Conservation (phyloP, 2,329 filamentous ascomycete species). For the Pyricularia pennisetigena region DNA sequence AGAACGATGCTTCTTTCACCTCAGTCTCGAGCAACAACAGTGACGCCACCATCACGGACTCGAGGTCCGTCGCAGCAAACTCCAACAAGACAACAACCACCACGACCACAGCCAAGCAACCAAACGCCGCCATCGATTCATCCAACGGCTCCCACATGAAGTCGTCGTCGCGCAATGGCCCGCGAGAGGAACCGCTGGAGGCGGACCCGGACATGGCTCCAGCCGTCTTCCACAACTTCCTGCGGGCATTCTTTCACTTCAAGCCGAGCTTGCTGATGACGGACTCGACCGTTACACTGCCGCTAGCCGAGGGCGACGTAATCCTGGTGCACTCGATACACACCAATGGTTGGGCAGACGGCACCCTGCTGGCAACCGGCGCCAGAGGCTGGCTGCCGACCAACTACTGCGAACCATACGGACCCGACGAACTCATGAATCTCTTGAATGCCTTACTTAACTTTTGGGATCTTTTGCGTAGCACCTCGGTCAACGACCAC, state of each 20-base stretch:
- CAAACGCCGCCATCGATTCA: slow-evolving; percentile 21
- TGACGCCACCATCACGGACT: slow-evolving; percentile 2
- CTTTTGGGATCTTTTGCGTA: slow-evolving; percentile 84
- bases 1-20: slow-evolving; percentile 16
- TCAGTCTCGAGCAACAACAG: slow-evolving; percentile 14
- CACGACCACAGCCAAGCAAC: neutral
- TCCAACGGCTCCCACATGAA: slow-evolving; percentile 57
- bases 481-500: slow-evolving; percentile 63
- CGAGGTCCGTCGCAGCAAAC: neutral
- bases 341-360: slow-evolving; percentile 97
- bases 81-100: neutral
- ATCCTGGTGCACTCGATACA: slow-evolving; percentile 94
- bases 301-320: slow-evolving; percentile 82
- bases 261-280: slow-evolving; percentile 66
- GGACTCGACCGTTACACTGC: slow-evolving; percentile 81
- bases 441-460: slow-evolving; percentile 79
- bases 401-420: slow-evolving; percentile 95
- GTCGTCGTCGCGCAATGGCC: slow-evolving; percentile 65
- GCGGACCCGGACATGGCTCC: slow-evolving; percentile 34
- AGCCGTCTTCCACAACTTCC: slow-evolving; percentile 82
- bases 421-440: slow-evolving; percentile 76
- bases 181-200: slow-evolving; percentile 46
- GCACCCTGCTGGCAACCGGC: slow-evolving; percentile 77
- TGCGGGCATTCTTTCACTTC: slow-evolving; percentile 90
- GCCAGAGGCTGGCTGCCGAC: slow-evolving; percentile 92